Conservation (phyloP, 345 rosid species). For the Dimocarpus longan region DNA sequence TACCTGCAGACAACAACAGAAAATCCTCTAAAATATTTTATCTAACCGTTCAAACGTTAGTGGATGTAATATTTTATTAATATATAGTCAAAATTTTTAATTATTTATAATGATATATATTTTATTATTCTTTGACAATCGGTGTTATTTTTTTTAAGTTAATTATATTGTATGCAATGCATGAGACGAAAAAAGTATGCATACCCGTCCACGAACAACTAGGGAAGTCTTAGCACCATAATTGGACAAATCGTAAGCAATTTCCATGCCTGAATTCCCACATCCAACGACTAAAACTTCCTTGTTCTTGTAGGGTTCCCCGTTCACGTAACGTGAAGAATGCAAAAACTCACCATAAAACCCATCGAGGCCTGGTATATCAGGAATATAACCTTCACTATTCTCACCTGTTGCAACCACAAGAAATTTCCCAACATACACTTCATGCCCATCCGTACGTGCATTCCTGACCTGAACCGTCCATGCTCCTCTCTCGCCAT, state of each 20-base stretch:
- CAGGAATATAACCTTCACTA: slow-evolving; percentile 39
- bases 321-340: slow-evolving; percentile 44
- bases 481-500: slow-evolving; percentile 32
- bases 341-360: slow-evolving; percentile 45
- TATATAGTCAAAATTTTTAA: no score
- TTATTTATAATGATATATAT: no score
- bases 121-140: no score
- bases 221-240: slow-evolving; percentile 42
- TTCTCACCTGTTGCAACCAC: slow-evolving; percentile 62
- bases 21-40: no score
- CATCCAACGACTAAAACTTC: slow-evolving; percentile 61
- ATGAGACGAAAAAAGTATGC: no score
- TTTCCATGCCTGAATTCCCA: slow-evolving; percentile 76
- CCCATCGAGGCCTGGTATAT: slow-evolving; percentile 37
- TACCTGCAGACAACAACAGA: slow-evolving; percentile 19
- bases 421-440: slow-evolving; percentile 39
- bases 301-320: slow-evolving; percentile 25
- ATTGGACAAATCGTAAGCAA: slow-evolving; percentile 50
- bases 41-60: no score
- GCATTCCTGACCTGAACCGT: slow-evolving; percentile 31
- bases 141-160: no score
- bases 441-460: neutral
- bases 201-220: slow-evolving; percentile 13
- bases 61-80: no score
- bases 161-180: no score